A percentile compares a stretch with the other conserved stretches of the same genome.
phyloP scores from a whole-genome alignment of 371 early-diverging fungal species.

The Capillidium heterosporum region DNA sequence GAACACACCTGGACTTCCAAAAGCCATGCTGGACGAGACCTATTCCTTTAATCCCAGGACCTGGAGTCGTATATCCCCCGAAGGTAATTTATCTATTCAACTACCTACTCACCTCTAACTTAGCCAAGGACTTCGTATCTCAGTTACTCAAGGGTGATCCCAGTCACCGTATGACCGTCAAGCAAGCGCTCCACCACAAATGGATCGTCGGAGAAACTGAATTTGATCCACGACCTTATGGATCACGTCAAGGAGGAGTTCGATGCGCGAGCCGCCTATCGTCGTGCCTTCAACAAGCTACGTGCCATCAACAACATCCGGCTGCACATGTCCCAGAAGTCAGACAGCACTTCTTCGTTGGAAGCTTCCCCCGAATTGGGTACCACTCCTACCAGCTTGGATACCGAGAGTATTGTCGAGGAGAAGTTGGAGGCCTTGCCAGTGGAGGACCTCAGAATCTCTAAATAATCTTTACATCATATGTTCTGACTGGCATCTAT shows the following conservation, averaged over 20 bases:
- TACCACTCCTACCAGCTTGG: background rate
- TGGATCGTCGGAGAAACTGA: slow-evolving; percentile 48
- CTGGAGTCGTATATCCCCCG: slow-evolving; percentile 57
- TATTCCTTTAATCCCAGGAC: slow-evolving; percentile 58
- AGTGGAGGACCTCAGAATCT: no score
- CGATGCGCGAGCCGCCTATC: slow-evolving; percentile 14
- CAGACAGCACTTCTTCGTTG: background rate
- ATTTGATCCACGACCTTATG: slow-evolving; percentile 41
- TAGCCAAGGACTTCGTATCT: slow-evolving; percentile 83
- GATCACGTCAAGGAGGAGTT: slow-evolving; percentile 47
- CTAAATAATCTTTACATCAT: no score
- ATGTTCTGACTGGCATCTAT: no score
- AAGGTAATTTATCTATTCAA: slow-evolving; percentile 19
- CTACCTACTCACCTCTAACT: background rate
- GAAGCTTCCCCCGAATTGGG: background rate
- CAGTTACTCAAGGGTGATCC: slow-evolving; percentile 52
- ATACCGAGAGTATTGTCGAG: background rate
- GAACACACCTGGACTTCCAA: slow-evolving; percentile 29
- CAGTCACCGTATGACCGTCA: slow-evolving; percentile 50
- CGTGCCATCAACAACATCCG: background rate
- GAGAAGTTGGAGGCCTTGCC: no score
- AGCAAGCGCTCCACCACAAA: slow-evolving; percentile 60
- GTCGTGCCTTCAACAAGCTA: background rate
- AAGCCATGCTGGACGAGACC: slow-evolving; percentile 39
- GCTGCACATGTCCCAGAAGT: background rate